Evolutionary conservation across 768 basidiomycete species (phyloP), one percentile per base, ranked within the genome.

Genomic region (Dacryopinax primogenitus): DNA sequence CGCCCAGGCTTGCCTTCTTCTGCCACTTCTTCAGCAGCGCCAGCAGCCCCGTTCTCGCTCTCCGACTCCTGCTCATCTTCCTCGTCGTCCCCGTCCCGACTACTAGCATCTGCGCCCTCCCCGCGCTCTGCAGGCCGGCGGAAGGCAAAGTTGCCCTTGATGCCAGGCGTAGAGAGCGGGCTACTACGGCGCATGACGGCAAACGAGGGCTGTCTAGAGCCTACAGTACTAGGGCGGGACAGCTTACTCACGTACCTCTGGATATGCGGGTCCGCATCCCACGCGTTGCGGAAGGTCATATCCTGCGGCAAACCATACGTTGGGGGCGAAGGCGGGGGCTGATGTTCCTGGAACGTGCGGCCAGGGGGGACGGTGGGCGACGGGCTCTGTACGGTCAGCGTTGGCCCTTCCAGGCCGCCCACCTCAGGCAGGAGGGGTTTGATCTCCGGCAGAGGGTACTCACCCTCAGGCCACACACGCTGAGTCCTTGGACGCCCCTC

Each of bases 191-290:
- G 51, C 13, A 58, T 13, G 26, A 30, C 30, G 26, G 51, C 21
- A 30, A 28, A 30, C 13, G 51, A 58, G 51, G 15, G 26, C 51
- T 58, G 51, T 6, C 51, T 13, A 30, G 51, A 58, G 51, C 51
- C 51, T 13, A 58, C 13, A 30, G 51, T 63, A n/a, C n/a, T n/a
- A 2, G 66, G 67, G 61, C 73, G 74, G 7, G 73, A 68, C 23
- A 78, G 72, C 28, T 68, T 66, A 16, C 68, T 67, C 1, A 86
- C 86, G 74, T 93, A 91, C 66, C 80, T 82, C 68, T 87, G 84
- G 65, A 92, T 92, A 67, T 84, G 85, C 6, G 90, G 88, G 26
- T 88, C 84, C 37, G 72, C 77, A 71, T 97, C 94, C 90, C 91
- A 92, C 1, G 87, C 88, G 75, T 96, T 92, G 4, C 81, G 76